Evolutionary conservation across 306 rosid genomes (phyloP).

Genomic region (Glycine latifolia): DNA sequence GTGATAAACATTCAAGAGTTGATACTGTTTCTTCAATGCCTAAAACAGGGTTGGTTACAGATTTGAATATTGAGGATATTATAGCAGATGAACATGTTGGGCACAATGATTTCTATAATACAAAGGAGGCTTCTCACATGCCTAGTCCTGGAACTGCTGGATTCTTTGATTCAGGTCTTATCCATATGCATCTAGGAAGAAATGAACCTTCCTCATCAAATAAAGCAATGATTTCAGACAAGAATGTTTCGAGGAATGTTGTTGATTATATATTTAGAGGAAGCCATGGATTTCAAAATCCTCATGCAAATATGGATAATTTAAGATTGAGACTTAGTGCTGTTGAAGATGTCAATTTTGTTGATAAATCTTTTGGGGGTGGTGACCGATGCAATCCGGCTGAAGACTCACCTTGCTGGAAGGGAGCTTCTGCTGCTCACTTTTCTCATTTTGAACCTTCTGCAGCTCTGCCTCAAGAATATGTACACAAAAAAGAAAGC

Average conservation of each 20-base stretch:
- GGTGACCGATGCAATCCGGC: slow-evolving; percentile 72
- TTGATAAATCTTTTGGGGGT: slow-evolving; percentile 62
- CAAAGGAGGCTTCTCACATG: slow-evolving; percentile 49
- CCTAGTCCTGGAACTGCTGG: slow-evolving; percentile 45
- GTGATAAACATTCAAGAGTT: slow-evolving; percentile 50
- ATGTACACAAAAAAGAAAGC: slow-evolving; percentile 50
- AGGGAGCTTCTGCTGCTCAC: slow-evolving; percentile 66
- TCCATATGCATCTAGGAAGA: slow-evolving; percentile 56
- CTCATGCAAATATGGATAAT: slow-evolving; percentile 49
- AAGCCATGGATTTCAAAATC: slow-evolving; percentile 53
- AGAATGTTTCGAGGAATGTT: slow-evolving; percentile 43
- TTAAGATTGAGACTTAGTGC: slow-evolving; percentile 56
- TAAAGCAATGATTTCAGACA: slow-evolving; percentile 53
- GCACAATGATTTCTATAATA: slow-evolving; percentile 43
- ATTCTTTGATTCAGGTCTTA: slow-evolving; percentile 53
- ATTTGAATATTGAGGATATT: slow-evolving; percentile 49
- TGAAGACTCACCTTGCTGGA: slow-evolving; percentile 99
- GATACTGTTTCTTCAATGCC: slow-evolving; percentile 53
- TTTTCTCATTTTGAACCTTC: slow-evolving; percentile 61
- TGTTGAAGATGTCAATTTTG: slow-evolving; percentile 50
- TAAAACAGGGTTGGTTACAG: slow-evolving; percentile 42
- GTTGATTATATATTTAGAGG: slow-evolving; percentile 51
- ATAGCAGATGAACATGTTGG: slow-evolving; percentile 46
- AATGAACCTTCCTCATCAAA: slow-evolving; percentile 57
- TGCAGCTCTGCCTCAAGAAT: slow-evolving; percentile 45